These are phyloP conservation scores for Hypoxylon sp. DNA, from an alignment of 2,329 filamentous ascomycete genomes.

Conservation along the genomic window DNA sequence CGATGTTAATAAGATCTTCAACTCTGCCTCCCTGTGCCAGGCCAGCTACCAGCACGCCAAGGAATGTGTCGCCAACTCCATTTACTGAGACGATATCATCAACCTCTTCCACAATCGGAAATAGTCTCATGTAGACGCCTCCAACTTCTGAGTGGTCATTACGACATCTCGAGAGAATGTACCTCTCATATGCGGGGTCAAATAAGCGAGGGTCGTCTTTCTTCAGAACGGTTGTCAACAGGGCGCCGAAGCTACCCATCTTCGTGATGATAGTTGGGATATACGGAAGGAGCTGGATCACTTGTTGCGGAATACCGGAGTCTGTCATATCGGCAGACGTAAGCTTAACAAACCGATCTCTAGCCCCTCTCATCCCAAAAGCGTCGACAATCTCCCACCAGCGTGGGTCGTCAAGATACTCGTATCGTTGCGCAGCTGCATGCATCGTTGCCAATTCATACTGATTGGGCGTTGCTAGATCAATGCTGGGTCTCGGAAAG, in stretches of 20 bases:
- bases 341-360: constrained; percentile 79
- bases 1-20: constrained; percentile 79
- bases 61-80: constrained; percentile 92
- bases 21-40: constrained; percentile 72
- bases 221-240: constrained; percentile 79
- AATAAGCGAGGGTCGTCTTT: constrained; percentile 77
- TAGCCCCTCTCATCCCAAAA: constrained; percentile 81
- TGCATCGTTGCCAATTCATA: constrained; percentile 88
- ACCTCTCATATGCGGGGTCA: constrained; percentile 73
- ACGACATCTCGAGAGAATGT: constrained; percentile 77
- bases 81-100: constrained; percentile 89
- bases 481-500: constrained; percentile 75
- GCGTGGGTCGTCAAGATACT: constrained; percentile 75
- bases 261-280: constrained; percentile 90
- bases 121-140: constrained; percentile 85
- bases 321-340: constrained; percentile 79
- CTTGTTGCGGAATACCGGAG: constrained; percentile 85
- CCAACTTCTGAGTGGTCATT: constrained; percentile 70
- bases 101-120: constrained; percentile 77
- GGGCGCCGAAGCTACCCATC: constrained; percentile 80
- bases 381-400: constrained; percentile 89
- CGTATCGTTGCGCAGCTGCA: constrained; percentile 74
- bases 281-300: constrained; percentile 87
- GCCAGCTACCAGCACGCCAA: constrained; percentile 87
- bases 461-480: constrained; percentile 85